These are phyloP conservation scores for Naganishia liquefaciens DNA, from an alignment of 1,284 basidiomycete species.

Conservation along the genomic window DNA sequence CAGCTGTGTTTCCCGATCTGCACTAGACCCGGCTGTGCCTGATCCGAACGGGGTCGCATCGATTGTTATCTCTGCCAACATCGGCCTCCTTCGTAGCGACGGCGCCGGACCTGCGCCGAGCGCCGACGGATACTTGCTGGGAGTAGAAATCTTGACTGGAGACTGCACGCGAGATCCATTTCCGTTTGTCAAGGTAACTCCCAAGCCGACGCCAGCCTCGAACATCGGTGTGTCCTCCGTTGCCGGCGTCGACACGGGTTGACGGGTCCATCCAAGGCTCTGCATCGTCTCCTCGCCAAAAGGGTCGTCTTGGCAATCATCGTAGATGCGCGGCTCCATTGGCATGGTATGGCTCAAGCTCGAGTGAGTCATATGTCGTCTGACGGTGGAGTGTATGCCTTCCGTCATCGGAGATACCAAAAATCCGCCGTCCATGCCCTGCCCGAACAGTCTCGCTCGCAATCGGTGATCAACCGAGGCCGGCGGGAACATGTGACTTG, in stretches of 20 bases:
- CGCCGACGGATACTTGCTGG: slow-evolving; percentile 24
- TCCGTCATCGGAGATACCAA: slow-evolving; percentile 31
- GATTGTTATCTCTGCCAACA: not conserved
- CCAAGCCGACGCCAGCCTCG: slow-evolving; percentile 9
- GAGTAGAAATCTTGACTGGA: slow-evolving; percentile 19
- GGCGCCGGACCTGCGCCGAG: slow-evolving; percentile 11
- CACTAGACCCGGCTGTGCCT: not conserved
- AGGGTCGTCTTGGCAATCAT: slow-evolving; percentile 19
- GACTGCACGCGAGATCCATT: slow-evolving; percentile 2
- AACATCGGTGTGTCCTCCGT: slow-evolving; percentile 14
- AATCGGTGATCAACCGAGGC: slow-evolving; percentile 28
- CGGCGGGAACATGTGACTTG: slow-evolving; percentile 17
- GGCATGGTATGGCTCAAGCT: slow-evolving; percentile 3
- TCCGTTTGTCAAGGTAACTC: not conserved
- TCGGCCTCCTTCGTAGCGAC: slow-evolving; percentile 1
- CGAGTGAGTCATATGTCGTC: slow-evolving; percentile 8
- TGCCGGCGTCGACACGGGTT: slow-evolving; percentile 17
- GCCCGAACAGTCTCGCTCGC: slow-evolving; percentile 31
- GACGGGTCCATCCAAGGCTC: slow-evolving; percentile 17
- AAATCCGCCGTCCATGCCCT: slow-evolving; percentile 32
- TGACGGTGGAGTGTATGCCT: slow-evolving; percentile 21
- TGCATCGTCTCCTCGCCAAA: slow-evolving; percentile 24
- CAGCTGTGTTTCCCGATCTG: not conserved
- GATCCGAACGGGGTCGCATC: not conserved
- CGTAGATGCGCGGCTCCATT: slow-evolving; percentile 15